These are phyloP conservation scores for Mimosa pudica DNA, from an alignment of 306 rosid species.

Conservation along the genomic window DNA sequence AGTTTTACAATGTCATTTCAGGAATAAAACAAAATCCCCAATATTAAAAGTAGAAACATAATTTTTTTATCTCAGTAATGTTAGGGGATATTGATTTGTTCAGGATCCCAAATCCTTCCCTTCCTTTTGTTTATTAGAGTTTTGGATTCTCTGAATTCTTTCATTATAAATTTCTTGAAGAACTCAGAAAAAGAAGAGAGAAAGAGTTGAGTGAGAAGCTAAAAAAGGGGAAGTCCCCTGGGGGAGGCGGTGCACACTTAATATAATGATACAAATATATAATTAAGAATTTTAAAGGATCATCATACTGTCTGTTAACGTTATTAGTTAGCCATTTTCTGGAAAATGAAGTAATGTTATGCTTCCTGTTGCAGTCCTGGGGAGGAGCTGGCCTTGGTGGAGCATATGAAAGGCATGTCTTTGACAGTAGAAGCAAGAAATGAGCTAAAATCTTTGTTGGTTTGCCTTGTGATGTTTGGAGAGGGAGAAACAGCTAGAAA, in stretches of 20 bases:
- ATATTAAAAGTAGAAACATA: neutral
- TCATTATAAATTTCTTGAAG: neutral
- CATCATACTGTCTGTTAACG: neutral
- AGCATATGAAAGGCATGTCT: slow-evolving; percentile 88
- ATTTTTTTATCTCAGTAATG: neutral
- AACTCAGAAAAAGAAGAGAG: neutral
- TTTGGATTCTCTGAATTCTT: no score
- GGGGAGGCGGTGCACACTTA: no score
- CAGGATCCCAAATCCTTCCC: neutral
- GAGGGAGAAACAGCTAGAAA: slow-evolving; percentile 80
- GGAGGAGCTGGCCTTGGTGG: slow-evolving; percentile 88
- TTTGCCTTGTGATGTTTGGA: slow-evolving; percentile 75
- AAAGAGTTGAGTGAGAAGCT: neutral
- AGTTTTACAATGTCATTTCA: neutral
- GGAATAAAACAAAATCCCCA: neutral
- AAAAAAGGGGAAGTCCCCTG: neutral
- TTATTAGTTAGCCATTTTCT: slow-evolving; percentile 18
- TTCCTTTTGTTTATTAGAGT: neutral
- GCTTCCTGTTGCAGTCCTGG: slow-evolving; percentile 66
- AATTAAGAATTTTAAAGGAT: neutral
- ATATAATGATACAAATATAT: no score
- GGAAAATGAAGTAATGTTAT: slow-evolving; percentile 12
- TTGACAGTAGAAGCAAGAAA: slow-evolving; percentile 58
- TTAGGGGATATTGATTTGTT: neutral
- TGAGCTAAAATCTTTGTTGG: slow-evolving; percentile 79